Conservation (phyloP, 164 flowering plant genomes). For the Vitis rotundifolia region DNA sequence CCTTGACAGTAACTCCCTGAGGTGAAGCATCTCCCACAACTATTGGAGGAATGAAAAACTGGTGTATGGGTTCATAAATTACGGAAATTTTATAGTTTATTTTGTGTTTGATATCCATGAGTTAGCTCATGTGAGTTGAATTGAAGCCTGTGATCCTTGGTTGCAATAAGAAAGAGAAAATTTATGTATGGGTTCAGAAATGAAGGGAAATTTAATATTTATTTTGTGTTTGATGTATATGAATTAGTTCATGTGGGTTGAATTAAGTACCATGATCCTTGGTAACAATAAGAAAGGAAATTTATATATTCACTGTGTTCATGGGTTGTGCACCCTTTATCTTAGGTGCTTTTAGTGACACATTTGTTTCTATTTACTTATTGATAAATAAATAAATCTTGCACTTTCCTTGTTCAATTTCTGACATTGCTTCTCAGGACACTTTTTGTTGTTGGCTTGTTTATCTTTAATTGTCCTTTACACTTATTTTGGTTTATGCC, state of each 20-base stretch:
- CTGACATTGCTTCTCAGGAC: not conserved
- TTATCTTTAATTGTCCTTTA: not conserved
- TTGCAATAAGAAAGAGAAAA: not conserved
- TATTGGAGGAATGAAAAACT: too few species aligned
- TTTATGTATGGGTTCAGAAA: not conserved
- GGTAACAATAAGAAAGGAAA: too few species aligned
- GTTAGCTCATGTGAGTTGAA: not conserved
- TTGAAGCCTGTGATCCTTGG: not conserved
- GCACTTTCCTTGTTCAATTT: not conserved
- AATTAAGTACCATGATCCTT: too few species aligned
- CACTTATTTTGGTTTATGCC: not conserved
- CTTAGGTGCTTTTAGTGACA: too few species aligned
- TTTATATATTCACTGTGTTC: too few species aligned
- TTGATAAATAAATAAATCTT: not conserved
- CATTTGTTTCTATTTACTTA: too few species aligned
- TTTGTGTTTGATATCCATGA: not conserved
- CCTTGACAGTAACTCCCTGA: too few species aligned
- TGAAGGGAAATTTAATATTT: too few species aligned
- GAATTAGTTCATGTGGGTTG: too few species aligned
- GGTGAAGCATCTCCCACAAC: too few species aligned
- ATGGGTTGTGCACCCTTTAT: too few species aligned
- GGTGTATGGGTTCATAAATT: not conserved
- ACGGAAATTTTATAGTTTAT: not conserved
- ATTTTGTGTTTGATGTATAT: too few species aligned
- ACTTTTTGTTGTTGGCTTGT: not conserved